A percentile compares a stretch with the other conserved stretches of the same genome.
phyloP scores from a whole-genome alignment of 768 basidiomycete genomes.

The Neoboletus magnificus region DNA sequence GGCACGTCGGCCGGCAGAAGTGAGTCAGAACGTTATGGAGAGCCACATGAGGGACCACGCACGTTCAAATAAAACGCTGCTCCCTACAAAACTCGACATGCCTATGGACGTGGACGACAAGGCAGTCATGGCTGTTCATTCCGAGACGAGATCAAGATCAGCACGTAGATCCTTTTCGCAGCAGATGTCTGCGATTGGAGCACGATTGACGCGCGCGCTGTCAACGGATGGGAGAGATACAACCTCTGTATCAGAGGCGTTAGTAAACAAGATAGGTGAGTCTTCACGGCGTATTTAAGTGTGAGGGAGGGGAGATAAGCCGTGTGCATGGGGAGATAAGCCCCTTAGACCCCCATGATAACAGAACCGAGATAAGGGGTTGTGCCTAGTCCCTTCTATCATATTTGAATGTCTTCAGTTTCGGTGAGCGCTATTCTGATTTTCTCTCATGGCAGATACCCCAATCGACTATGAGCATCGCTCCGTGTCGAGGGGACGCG shows the following conservation, averaged over 20 bases:
- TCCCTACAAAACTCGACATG: slow-evolving; percentile 11
- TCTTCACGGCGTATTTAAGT: not conserved
- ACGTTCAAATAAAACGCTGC: slow-evolving; percentile 5
- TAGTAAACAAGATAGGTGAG: slow-evolving; percentile 18
- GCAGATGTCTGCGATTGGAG: slow-evolving; percentile 20
- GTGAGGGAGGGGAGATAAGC: slow-evolving; percentile 15
- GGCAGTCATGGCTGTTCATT: slow-evolving; percentile 2
- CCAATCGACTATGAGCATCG: slow-evolving; percentile 31
- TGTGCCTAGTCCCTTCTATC: not conserved
- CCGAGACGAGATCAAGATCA: slow-evolving; percentile 3
- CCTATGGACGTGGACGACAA: not conserved
- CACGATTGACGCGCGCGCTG: slow-evolving; percentile 13
- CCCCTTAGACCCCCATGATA: slow-evolving; percentile 3
- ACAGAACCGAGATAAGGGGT: slow-evolving; percentile 15
- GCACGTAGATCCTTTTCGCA: slow-evolving; percentile 12
- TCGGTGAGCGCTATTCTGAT: not conserved
- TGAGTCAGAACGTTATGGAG: not conserved
- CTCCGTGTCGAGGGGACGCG: slow-evolving; percentile 58
- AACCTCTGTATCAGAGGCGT: slow-evolving; percentile 2
- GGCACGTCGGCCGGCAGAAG: not conserved
- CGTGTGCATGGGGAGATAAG: slow-evolving; percentile 16
- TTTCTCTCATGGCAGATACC: slow-evolving; percentile 24
- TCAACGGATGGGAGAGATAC: slow-evolving; percentile 6
- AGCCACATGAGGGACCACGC: not conserved
- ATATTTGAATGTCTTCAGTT: not conserved